These are phyloP conservation scores for Cochlearia excelsa DNA, from an alignment of 345 rosid species.

Conservation along the genomic window DNA sequence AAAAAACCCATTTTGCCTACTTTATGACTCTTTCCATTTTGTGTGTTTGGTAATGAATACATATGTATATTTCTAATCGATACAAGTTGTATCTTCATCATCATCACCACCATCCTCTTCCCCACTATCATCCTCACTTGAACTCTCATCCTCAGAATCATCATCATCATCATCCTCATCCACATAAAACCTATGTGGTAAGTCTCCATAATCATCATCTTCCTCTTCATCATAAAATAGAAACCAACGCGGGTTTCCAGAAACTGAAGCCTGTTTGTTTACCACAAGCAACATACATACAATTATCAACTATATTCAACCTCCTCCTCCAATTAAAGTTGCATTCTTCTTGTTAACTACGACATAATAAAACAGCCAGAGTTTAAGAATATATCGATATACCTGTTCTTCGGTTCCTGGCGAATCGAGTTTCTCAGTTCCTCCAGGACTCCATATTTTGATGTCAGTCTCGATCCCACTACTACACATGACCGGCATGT, in stretches of 20 bases:
- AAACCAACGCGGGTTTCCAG: constrained; percentile 14
- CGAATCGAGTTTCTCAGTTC: constrained; percentile 53
- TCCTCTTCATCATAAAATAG: constrained; percentile 31
- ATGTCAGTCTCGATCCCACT: constrained; percentile 76
- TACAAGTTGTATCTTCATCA: background rate
- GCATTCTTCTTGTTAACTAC: background rate
- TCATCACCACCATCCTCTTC: constrained; percentile 23
- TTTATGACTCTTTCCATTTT: background rate
- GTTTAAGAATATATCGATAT: constrained; percentile 17
- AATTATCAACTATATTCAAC: background rate
- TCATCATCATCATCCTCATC: constrained; percentile 4
- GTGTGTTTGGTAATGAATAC: background rate
- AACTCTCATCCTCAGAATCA: constrained; percentile 22
- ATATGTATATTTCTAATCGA: too few relatives aligned
- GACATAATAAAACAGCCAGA: background rate
- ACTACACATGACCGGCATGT: constrained; percentile 59
- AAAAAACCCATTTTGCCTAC: background rate
- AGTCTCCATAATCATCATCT: background rate
- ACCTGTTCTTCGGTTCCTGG: constrained; percentile 61
- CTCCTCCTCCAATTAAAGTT: background rate
- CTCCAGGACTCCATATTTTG: constrained; percentile 82
- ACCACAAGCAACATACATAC: constrained; percentile 25
- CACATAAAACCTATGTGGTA: background rate
- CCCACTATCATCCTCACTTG: constrained; percentile 28
- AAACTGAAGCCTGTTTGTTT: constrained; percentile 9